Evolutionary conservation across 352 stramenopile species (phyloP).

Genomic region (Achlya hypogyna): DNA sequence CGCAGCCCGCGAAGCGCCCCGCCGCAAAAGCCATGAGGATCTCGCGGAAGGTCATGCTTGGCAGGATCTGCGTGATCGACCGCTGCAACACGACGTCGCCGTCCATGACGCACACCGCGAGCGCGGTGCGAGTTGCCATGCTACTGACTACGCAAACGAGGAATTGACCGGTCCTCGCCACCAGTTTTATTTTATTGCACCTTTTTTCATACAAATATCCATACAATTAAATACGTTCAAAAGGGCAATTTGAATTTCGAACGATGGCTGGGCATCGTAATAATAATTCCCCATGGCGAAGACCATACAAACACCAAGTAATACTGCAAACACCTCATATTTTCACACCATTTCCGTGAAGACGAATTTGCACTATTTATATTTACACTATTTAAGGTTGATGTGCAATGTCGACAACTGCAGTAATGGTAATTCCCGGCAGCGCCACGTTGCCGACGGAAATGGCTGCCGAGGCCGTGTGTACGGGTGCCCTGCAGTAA

Average conservation of each 20-base stretch:
- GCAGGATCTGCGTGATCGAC: conserved; percentile 4
- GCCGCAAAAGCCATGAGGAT: neutral
- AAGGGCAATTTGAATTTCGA: neutral
- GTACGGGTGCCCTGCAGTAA: no score
- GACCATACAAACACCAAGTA: neutral
- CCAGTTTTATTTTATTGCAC: neutral
- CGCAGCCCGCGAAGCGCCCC: neutral
- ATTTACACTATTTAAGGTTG: no score
- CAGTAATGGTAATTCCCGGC: no score
- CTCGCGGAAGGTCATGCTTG: conserved; percentile 1
- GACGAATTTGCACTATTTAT: no score
- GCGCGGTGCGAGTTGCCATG: neutral
- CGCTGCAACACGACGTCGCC: neutral
- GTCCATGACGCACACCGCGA: conserved; percentile 7
- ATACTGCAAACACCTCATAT: neutral
- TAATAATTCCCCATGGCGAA: neutral
- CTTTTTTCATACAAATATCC: neutral
- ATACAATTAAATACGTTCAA: neutral
- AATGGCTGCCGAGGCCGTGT: no score
- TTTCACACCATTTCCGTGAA: no score
- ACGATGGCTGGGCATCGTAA: neutral
- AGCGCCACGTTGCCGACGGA: no score
- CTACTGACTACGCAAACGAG: neutral
- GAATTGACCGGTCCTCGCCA: neutral
- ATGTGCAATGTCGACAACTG: no score